Percentiles rank a stretch among this genome's conserved stretches.
Conservation (phyloP, 805 yeast species). For the Zygosaccharomyces gambellarensis region DNA sequence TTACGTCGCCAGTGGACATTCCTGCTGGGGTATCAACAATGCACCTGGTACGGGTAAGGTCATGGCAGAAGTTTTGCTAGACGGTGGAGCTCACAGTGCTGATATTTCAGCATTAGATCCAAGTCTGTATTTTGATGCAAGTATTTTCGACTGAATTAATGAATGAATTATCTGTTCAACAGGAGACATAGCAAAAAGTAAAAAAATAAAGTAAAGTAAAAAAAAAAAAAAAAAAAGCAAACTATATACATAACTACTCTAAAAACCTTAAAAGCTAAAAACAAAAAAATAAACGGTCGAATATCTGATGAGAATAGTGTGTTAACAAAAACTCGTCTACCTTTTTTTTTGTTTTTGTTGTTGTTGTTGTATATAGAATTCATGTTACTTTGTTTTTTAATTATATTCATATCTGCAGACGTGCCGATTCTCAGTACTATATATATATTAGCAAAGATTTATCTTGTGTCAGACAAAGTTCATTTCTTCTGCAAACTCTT, state of each 20-base stretch:
- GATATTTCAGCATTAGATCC: slow-evolving; percentile 84
- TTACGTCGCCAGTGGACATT: slow-evolving; percentile 85
- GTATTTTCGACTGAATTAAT: slow-evolving; percentile 24
- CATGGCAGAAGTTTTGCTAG: slow-evolving; percentile 79
- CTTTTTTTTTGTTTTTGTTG: background rate
- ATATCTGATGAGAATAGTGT: too few species aligned
- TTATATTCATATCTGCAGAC: too few species aligned
- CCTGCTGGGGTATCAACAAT: slow-evolving; percentile 98
- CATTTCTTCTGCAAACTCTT: slow-evolving; percentile 23
- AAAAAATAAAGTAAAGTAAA: slow-evolving; percentile 1
- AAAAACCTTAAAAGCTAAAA: too few species aligned
- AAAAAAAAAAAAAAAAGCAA: background rate
- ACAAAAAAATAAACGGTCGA: too few species aligned
- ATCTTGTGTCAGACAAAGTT: background rate
- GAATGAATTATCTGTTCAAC: background rate
- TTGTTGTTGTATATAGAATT: background rate
- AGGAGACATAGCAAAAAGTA: background rate
- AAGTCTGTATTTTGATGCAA: slow-evolving; percentile 76
- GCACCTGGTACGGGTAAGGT: slow-evolving; percentile 97
- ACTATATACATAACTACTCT: background rate
- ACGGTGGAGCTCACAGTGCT: slow-evolving; percentile 75
- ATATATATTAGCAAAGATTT: background rate
- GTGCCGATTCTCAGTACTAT: background rate
- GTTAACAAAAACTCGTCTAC: background rate
- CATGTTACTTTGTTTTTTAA: too few species aligned